Evolutionary conservation across 73 alveolate species (phyloP), one percentile per base, ranked within the genome.

Genomic region (Tetrahymena malaccensis): DNA sequence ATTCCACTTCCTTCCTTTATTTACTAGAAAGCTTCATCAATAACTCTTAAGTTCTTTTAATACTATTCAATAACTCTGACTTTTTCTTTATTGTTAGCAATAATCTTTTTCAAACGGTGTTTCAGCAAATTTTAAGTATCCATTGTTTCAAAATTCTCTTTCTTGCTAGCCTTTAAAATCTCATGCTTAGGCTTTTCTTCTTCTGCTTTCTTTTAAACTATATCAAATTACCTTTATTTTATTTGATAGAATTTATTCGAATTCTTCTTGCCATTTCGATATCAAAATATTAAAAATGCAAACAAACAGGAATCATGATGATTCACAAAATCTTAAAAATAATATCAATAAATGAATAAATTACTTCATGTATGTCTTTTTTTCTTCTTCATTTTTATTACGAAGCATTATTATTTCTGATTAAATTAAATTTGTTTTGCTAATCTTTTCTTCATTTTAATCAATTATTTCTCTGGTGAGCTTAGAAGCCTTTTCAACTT

Each of bases 1-100:
- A 98, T 98, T 34, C 99, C 99, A 33, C 99, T 97, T 6, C 98
- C 97, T 93, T 97, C 98, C 55, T 97, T 95, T 34, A 98, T 98
- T 25, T 95, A 55, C 85, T 94, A 94, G 93, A 98, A 98, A 11
- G 99, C 99, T 85, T 98, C 99, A 58, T 98, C 97, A 85, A 98
- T 98, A 94, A 98, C 98, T 34, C 96, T 95, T 44, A 98, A 96
- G 84, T 98, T 98, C 93, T 98, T 98, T 93, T 94, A 97, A 43
- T 98, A 98, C 17, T 96, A 96, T 93, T 98, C 95, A 57, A 96
- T 96, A 22, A 97, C 85, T 94, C 97, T 97, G 37, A 98, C 99
- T 85, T 98, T 98, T 37, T 98, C 99, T 85, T 97, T 97, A 19
- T 98, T 97, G 94, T 97, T 97, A 19, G 96, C 94, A 57, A 96